Percentiles rank a stretch among this genome's conserved stretches.
phyloP scores from a whole-genome alignment of 106 monocot species.

The Dendrobium officinale region DNA sequence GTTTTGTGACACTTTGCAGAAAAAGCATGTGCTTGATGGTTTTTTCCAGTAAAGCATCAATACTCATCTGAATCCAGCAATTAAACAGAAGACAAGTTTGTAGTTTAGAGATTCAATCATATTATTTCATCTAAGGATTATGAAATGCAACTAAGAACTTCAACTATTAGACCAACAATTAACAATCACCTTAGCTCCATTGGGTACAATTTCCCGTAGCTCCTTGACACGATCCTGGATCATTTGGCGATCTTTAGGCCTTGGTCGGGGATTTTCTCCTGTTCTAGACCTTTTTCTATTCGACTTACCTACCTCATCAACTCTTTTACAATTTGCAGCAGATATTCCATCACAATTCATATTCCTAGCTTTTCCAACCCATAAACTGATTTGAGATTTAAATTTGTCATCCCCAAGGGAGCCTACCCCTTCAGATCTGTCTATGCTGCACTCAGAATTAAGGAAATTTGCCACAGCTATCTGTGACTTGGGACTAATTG shows the following conservation, averaged over 20 bases:
- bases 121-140: not conserved
- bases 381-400: conserved; percentile 59
- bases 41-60: conserved; percentile 58
- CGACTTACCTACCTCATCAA: conserved; percentile 44
- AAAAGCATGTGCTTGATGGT: conserved; percentile 75
- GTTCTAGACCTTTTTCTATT: conserved; percentile 65
- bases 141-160: not conserved
- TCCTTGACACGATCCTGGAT: conserved; percentile 97
- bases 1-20: conserved; percentile 62
- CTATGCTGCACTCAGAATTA: conserved; percentile 34
- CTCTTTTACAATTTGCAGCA: conserved; percentile 28
- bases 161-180: not conserved
- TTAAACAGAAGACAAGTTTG: not conserved
- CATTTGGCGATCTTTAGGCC: conserved; percentile 93
- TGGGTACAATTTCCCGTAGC: conserved; percentile 87
- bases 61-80: conserved; percentile 42
- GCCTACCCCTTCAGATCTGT: conserved; percentile 23
- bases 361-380: conserved; percentile 52
- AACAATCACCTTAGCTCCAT: conserved; percentile 76
- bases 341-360: conserved; percentile 31
- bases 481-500: conserved; percentile 23
- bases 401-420: conserved; percentile 23
- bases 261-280: conserved; percentile 75
- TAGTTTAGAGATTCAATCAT: not conserved
- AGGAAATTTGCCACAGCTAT: conserved; percentile 17